A percentile compares a stretch with the other conserved stretches of the same genome.
Conservation (phyloP, 1,139 yeast genomes). For the Zygosaccharomyces sapae region DNA sequence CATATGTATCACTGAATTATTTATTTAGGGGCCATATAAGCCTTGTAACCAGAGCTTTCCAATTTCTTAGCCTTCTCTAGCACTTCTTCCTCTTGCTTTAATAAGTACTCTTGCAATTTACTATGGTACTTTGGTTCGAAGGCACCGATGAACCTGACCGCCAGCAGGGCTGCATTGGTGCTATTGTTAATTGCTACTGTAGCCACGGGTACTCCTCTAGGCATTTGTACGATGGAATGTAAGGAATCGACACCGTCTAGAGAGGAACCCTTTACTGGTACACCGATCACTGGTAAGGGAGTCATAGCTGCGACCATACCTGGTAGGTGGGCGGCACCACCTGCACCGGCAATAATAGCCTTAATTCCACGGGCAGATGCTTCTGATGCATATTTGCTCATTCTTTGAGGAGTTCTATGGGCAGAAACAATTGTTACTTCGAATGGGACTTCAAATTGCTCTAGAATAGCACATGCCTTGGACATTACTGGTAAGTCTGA, state of each 20-base stretch:
- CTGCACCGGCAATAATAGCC: conserved; percentile 97
- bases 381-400: conserved; percentile 82
- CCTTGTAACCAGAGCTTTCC: conserved; percentile 73
- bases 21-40: conserved; percentile 40
- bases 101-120: conserved; percentile 70
- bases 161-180: conserved; percentile 92
- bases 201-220: conserved; percentile 97
- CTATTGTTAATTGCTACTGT: conserved; percentile 96
- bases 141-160: conserved; percentile 83
- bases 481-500: conserved; percentile 96
- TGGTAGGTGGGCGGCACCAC: conserved; percentile 99
- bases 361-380: conserved; percentile 86
- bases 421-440: conserved; percentile 98
- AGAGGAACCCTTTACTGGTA: conserved; percentile 91
- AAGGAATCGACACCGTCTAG: conserved; percentile 96
- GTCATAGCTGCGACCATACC: conserved; percentile 99
- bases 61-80: conserved; percentile 73
- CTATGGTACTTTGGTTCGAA: conserved; percentile 58
- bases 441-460: conserved; percentile 83
- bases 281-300: conserved; percentile 93
- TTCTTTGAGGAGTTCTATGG: conserved; percentile 93
- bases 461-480: conserved; percentile 79
- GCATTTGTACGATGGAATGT: conserved; percentile 98
- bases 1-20: background rate
- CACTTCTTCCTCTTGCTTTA: conserved; percentile 80